A percentile compares a stretch with the other conserved stretches of the same genome.
Conservation (phyloP, 2,329 filamentous ascomycete genomes). For the Claviceps sp. region DNA sequence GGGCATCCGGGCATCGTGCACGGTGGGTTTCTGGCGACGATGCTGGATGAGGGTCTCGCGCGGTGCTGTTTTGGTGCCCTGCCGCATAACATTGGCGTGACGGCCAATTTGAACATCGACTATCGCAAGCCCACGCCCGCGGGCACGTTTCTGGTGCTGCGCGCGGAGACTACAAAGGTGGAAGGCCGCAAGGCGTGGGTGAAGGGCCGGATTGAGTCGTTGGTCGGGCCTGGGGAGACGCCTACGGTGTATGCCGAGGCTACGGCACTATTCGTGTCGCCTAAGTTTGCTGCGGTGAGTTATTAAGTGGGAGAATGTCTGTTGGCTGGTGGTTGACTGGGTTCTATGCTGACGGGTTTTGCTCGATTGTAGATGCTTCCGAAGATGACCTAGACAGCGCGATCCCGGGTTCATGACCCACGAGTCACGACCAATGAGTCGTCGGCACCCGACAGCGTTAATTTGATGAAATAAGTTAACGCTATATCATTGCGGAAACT, state of each 20-base stretch:
- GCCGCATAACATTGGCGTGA: conserved; percentile 75
- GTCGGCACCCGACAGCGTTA: too few relatives aligned
- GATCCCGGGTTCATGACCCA: too few relatives aligned
- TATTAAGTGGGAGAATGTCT: too few relatives aligned
- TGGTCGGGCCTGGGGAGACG: conserved; percentile 47
- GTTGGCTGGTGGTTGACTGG: background rate
- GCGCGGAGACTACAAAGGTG: conserved; percentile 67
- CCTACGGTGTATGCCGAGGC: conserved; percentile 66
- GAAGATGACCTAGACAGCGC: background rate
- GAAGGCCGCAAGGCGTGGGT: conserved; percentile 95
- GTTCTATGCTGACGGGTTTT: background rate
- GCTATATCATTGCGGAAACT: too few relatives aligned
- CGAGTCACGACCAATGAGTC: too few relatives aligned
- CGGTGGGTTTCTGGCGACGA: conserved; percentile 79
- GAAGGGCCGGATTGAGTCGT: conserved; percentile 69
- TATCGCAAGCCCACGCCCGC: conserved; percentile 74
- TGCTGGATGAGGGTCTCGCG: conserved; percentile 82
- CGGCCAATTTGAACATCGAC: conserved; percentile 70
- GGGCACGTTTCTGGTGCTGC: conserved; percentile 61
- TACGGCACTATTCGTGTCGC: conserved; percentile 77
- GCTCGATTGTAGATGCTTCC: background rate
- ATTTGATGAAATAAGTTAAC: too few relatives aligned
- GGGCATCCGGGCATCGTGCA: conserved; percentile 87
- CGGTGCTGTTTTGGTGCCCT: conserved; percentile 79
- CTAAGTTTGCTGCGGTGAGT: conserved; percentile 65